Base-by-base conservation (phyloP, 2,329 filamentous ascomycete species). In the Lithohypha guttulata region DNA sequence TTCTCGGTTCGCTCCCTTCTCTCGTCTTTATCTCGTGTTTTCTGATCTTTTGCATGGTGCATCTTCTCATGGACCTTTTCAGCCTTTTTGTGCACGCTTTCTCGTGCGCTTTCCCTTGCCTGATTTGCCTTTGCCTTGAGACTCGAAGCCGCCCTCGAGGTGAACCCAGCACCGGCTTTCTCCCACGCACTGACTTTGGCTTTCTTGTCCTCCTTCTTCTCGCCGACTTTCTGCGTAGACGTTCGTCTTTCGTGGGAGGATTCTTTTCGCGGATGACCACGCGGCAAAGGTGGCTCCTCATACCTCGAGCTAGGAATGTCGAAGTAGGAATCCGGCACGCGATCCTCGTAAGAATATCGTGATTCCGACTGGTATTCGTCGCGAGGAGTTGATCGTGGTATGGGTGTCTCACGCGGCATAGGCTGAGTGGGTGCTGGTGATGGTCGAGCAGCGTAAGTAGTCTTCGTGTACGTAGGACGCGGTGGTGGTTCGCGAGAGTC, bases 1-100 rank as follows among this genome's bases (percentile, higher is more conserved):
- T 66, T 68, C 20, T 61, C 60, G 23, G 54, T 59, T 29, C 50
- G 50, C 36, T 65, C 62, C 39, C 56, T 58, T 39, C 53, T 59
- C 36, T 62, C 59, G 48, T 66, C 63, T 46, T 59, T 63, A 44
- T 62, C 63, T 39, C 60, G 58, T 44, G 48, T 51, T 51, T 62
- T 66, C 37, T 54, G 58, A 22, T 63, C 59, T 41, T 57, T 62
- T 20, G 50, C 48, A n/a, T 42, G 35, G 7, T 11, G 14, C 21
- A 36, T 32, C 11, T 28, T 20, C 20, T 40, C 26, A 26, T 19
- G 15, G 43, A 31, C 39, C 44, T 25, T 27, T n/a, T n/a, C n/a
- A n/a, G n/a, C n/a, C n/a, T n/a, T n/a, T n/a, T n/a, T n/a, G n/a
- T n/a, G n/a, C n/a, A n/a, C n/a, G n/a, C n/a, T n/a, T n/a, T n/a